Evolutionary conservation across 306 rosid genomes (phyloP), one percentile per base, ranked within the genome.

Genomic region (Sicyos baderoa): DNA sequence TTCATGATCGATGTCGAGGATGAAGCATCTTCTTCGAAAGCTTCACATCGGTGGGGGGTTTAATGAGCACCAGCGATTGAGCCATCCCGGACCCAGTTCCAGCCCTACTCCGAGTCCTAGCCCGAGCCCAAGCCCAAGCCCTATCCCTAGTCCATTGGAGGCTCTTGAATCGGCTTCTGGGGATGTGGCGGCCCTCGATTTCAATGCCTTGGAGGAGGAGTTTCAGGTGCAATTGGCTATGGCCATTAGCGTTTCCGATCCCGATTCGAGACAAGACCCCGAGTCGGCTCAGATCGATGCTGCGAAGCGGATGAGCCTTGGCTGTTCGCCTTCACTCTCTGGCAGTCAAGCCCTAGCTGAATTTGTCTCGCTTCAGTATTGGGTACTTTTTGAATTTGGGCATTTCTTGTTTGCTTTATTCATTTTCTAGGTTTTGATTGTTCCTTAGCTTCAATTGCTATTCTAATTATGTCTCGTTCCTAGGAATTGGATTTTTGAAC

Each of bases 231-330:
- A 94, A 79, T 76, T 94, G 83, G 99, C 99, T 27, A 79, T 90
- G n/a, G 99, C 99, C 32, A 94, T 94, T 55, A 94, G 99, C 70
- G 99, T 89, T 40, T 90, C 99, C 22, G 95, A 90, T 85, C 84
- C 96, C 73, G 95, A 88, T 80, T 75, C 82, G n/a, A 84, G 78
- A 0, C 86, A 81, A 40, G 88, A 83, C 29, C 85, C 94, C 7
- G 99, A 94, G 73, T 81, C 97, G n/a, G 95, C 95, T 27, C 99
- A 94, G 97, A 94, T 94, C 96, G 91, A 94, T 77, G 97, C 97
- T 17, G 99, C 95, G 2, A 94, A 90, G 83, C 94, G 88, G 95
- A 94, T 94, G 83, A 94, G 99, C 82, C 90, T 94, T 57, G 96
- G 97, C 1, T 85, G 89, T 70, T 54, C 84, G 35, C 78, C 95